Conservation (phyloP, 441 rosid species). For the Iberis amara region DNA sequence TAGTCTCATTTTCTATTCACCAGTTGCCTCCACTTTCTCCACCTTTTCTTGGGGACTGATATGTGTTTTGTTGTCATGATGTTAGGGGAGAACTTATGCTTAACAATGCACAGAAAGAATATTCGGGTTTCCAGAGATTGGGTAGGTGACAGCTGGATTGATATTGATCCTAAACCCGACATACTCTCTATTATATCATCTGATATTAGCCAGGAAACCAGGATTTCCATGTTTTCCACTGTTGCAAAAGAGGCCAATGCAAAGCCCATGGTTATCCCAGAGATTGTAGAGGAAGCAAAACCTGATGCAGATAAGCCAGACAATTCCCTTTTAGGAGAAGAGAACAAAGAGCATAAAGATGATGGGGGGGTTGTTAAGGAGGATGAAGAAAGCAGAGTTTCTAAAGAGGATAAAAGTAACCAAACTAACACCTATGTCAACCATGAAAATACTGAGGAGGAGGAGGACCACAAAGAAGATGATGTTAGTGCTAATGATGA, state of each 20-base stretch:
- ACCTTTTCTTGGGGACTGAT: slow-evolving; percentile 19
- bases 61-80: slow-evolving; percentile 26
- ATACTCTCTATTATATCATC: slow-evolving; percentile 51
- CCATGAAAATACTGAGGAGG: slow-evolving; percentile 26
- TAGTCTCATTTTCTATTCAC: not conserved
- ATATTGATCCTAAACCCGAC: slow-evolving; percentile 52
- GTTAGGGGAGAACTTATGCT: slow-evolving; percentile 65
- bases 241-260: slow-evolving; percentile 40
- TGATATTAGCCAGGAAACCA: slow-evolving; percentile 38
- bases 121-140: slow-evolving; percentile 77
- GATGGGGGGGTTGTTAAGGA: slow-evolving; percentile 34
- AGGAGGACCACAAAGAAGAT: slow-evolving; percentile 33
- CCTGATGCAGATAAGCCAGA: slow-evolving; percentile 30
- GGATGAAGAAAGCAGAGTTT: slow-evolving; percentile 31
- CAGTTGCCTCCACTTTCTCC: slow-evolving; percentile 2
- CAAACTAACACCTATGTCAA: slow-evolving; percentile 27
- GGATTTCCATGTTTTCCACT: slow-evolving; percentile 39
- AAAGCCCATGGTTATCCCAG: slow-evolving; percentile 23
- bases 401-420: slow-evolving; percentile 30
- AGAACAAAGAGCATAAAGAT: slow-evolving; percentile 30
- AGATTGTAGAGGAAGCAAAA: slow-evolving; percentile 38
- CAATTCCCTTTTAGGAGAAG: slow-evolving; percentile 20
- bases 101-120: slow-evolving; percentile 50
- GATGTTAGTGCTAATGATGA: slow-evolving; percentile 5
- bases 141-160: slow-evolving; percentile 71